Evolutionary conservation across 495 filamentous ascomycete species (phyloP), one percentile per base, ranked within the genome.

Genomic region (Talaromyces nanjingensis): DNA sequence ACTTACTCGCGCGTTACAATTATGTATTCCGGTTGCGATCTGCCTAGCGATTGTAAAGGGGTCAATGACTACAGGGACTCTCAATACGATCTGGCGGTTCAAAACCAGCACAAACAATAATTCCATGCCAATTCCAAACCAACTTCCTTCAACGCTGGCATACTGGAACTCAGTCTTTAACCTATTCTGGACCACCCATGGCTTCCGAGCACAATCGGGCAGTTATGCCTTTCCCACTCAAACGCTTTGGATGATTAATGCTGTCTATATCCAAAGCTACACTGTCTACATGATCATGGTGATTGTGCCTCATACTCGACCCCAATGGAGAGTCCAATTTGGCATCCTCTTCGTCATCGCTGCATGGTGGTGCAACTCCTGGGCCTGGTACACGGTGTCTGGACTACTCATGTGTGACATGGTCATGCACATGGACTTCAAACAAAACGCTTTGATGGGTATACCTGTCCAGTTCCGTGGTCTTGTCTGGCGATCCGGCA

Each of bases 1-100:
- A 39, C 74, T 62, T 24, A 78, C 75, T 24, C 79, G 78, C 64
- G 73, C 76, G 24, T 79, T 73, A 11, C 72, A 72, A 18, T 75
- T 77, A 22, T 73, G 68, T 64, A 67, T 77, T 60, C 74, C 74
- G 2, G 67, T 71, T 11, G 64, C 68, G 1, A 67, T 74, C 34
- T 67, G 70, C n/a, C 63, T 76, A 53, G 64, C 65, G 29, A 62
- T 62, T 37, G 60, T 54, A 1, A 62, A 62, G 16, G 42, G 42
- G 11, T 62, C 60, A 18, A 33, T 62, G 12, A 62, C 68, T 65
- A 14, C 42, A 70, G 6, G 59, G 68, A 18, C 71, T 66, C 60
- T 66, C 63, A 14, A 63, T 52, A 27, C 58, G 11, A 64, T 66
- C 54, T 68, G 71, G 9, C 25, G 63, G 18, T 52, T 63, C 60